phyloP scores from a whole-genome alignment of 495 filamentous ascomycete genomes.

The Aspergillus haitiensis region DNA sequence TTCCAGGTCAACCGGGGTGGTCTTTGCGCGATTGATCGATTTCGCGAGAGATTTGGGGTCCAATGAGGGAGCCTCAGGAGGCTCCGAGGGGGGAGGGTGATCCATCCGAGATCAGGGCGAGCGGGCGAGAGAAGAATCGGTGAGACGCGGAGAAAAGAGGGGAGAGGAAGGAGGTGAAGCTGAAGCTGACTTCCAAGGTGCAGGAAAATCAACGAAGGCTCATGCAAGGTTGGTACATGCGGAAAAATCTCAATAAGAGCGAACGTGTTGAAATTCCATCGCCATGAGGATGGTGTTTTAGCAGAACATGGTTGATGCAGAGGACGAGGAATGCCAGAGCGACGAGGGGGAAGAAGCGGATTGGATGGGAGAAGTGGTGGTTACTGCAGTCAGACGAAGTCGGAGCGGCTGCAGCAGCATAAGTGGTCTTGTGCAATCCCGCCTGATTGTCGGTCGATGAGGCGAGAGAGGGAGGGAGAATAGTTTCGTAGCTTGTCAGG shows the following conservation, averaged over 20 bases:
- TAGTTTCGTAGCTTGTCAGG: too few species aligned
- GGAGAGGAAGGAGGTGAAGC: slow-evolving; percentile 5
- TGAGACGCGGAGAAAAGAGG: slow-evolving; percentile 7
- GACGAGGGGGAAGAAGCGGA: not conserved
- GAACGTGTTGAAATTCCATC: not conserved
- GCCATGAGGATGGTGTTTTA: not conserved
- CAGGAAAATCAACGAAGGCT: not conserved
- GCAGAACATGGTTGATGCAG: not conserved
- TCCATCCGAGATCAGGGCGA: slow-evolving; percentile 28
- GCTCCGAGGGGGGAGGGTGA: slow-evolving; percentile 27
- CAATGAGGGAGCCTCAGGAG: slow-evolving; percentile 26
- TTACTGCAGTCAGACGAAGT: not conserved
- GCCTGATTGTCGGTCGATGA: too few species aligned
- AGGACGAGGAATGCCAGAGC: not conserved
- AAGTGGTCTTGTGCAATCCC: too few species aligned
- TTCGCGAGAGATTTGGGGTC: slow-evolving; percentile 29
- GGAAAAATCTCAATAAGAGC: not conserved
- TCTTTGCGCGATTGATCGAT: slow-evolving; percentile 34
- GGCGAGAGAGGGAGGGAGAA: too few species aligned
- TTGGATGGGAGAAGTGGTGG: not conserved
- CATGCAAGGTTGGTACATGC: too few species aligned
- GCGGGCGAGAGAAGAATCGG: slow-evolving; percentile 6
- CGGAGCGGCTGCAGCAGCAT: too few species aligned
- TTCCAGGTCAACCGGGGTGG: slow-evolving; percentile 37
- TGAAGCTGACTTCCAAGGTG: not conserved